Base-by-base conservation (phyloP, 495 filamentous ascomycete genomes). In the Lichina pygmaea region DNA sequence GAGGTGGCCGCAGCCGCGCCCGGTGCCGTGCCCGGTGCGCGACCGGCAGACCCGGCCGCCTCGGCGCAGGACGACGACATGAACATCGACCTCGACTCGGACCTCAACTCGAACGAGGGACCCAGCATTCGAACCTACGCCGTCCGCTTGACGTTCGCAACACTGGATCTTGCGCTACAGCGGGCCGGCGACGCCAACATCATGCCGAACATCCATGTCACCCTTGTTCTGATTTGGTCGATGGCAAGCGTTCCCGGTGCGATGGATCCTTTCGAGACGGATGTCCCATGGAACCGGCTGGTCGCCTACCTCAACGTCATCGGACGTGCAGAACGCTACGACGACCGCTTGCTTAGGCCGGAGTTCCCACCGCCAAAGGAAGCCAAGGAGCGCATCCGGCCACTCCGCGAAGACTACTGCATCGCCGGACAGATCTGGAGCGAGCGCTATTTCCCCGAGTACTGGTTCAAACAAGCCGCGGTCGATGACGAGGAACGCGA, bases 361-460 rank as follows among this genome's bases (percentile, higher is more conserved):
- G 50, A 51, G 0, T 78, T 81, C 42, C 75, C 71, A 0, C 49
- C 54, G 41, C 54, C 64, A 6, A 62, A 72, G 3, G 66, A 73
- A 39, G 67, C 62, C 17, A 54, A 53, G 11, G 42, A 45, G 7
- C 61, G 53, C 7, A 15, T 39, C 36, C 62, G 69, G n/a, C 82
- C 82, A 6, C 55, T 93, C 0, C 75, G 82, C 0, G 89, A 94
- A 50, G 89, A 97, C 50, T 93, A 73, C 48, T 63, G 75, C 0
- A 72, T 92, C 46, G 70, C 78, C 6, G 89, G 86, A 0, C 68
- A 86, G 15, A 53, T 75, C 4, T 93, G 77, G 73, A 70, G 68
- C 5, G 66, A 73, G 39, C 54, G 59, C 8, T 81, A 84, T 47
- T 89, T 75, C 46, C 81, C 81, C 0, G 50, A 61, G 0, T 55